Evolutionary conservation across 805 yeast genomes (phyloP).

Genomic region (Ogataea saltuana): DNA sequence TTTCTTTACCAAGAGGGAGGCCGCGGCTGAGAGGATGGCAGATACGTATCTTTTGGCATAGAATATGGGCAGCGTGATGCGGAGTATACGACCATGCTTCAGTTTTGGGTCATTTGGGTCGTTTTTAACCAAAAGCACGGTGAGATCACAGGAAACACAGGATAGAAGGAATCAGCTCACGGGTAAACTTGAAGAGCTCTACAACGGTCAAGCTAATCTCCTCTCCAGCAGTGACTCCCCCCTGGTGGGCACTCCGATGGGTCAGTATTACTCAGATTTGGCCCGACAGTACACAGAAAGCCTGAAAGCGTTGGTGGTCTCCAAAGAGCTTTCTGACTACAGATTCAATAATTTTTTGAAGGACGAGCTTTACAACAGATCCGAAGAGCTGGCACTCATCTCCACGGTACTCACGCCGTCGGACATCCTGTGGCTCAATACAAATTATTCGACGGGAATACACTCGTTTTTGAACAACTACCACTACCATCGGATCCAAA

Average conservation of each 20-base stretch:
- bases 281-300: constrained; percentile 14
- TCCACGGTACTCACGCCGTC: constrained; percentile 15
- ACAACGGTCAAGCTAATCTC: constrained; percentile 9
- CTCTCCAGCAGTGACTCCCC: constrained; percentile 9
- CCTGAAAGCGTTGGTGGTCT: constrained; percentile 3
- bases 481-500: constrained; percentile 28
- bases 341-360: constrained; percentile 16
- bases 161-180: too few relatives aligned
- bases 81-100: neutral
- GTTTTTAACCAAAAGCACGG: constrained; percentile 1
- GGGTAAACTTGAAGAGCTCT: constrained; percentile 5
- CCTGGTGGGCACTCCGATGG: constrained; percentile 10
- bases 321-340: constrained; percentile 11
- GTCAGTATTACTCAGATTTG: constrained; percentile 16
- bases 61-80: neutral
- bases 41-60: too few relatives aligned
- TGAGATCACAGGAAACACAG: constrained; percentile 5
- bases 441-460: constrained; percentile 21
- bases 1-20: too few relatives aligned
- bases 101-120: constrained; percentile 7
- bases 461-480: constrained; percentile 28
- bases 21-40: too few relatives aligned
- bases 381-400: constrained; percentile 22
- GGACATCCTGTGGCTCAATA: constrained; percentile 24
- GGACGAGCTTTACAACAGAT: constrained; percentile 20